A percentile compares a stretch with the other conserved stretches of the same genome.
Evolutionary conservation across 257 asterid species (phyloP).

Genomic region (Linaria vulgaris): DNA sequence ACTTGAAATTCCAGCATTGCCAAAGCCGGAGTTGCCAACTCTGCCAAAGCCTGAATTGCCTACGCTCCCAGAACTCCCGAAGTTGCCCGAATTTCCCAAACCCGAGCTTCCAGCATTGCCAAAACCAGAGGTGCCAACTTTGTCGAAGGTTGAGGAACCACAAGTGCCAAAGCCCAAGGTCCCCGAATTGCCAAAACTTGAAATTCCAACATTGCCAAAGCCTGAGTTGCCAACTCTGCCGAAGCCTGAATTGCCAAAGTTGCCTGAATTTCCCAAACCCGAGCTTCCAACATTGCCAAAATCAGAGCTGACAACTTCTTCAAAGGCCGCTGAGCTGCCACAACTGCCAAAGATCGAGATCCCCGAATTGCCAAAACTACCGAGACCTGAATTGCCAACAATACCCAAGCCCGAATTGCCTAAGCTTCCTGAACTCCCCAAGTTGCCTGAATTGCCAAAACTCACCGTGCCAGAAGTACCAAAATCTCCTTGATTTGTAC

Average conservation of each 20-base stretch:
- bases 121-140: slow-evolving; percentile 3
- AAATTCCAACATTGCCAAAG: slow-evolving; percentile 17
- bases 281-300: neutral
- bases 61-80: neutral
- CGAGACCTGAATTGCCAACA: neutral
- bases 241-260: too few species aligned
- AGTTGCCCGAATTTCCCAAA: too few species aligned
- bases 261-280: slow-evolving; percentile 2
- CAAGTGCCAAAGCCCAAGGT: slow-evolving; percentile 7
- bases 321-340: neutral
- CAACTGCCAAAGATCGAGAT: neutral
- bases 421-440: slow-evolving; percentile 14
- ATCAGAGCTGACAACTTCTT: neutral
- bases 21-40: slow-evolving; percentile 21
- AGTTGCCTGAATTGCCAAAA: slow-evolving; percentile 8
- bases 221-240: neutral
- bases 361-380: neutral
- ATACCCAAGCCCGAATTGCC: slow-evolving; percentile 20
- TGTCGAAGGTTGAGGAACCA: too few species aligned
- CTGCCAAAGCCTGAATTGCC: slow-evolving; percentile 18
- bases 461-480: slow-evolving; percentile 28
- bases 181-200: slow-evolving; percentile 15
- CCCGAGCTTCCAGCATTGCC: slow-evolving; percentile 25
- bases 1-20: too few species aligned
- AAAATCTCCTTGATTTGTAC: slow-evolving; percentile 23